A percentile compares a stretch with the other conserved stretches of the same genome.
phyloP scores from a whole-genome alignment of 1,284 basidiomycete genomes.

The Volvariella volvacea region DNA sequence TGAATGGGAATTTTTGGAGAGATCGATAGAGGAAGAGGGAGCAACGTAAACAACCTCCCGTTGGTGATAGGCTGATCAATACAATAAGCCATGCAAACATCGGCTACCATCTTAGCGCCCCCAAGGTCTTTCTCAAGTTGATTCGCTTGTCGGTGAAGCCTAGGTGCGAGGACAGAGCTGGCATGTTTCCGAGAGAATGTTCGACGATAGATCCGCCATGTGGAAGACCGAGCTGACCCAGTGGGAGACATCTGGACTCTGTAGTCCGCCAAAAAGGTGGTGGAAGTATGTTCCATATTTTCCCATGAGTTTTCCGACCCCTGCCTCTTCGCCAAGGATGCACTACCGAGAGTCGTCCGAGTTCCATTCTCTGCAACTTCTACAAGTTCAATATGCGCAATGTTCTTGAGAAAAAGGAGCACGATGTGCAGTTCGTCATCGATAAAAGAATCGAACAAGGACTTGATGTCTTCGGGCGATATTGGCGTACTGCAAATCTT shows the following conservation, averaged over 20 bases:
- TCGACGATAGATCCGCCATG: no score
- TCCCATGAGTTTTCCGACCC: no score
- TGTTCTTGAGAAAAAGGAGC: constrained; percentile 37
- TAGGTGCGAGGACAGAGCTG: no score
- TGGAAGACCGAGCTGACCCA: no score
- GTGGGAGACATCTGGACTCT: no score
- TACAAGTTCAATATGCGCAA: constrained; percentile 30
- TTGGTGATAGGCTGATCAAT: constrained; percentile 11
- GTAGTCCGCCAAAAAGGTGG: no score
- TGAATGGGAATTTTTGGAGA: constrained; percentile 35
- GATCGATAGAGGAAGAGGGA: constrained; percentile 29
- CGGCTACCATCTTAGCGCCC: constrained; percentile 33
- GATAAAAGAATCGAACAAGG: constrained; percentile 29
- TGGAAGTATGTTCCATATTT: no score
- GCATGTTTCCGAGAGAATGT: no score
- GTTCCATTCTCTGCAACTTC: constrained; percentile 20
- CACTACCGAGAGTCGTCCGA: no score
- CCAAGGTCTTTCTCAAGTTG: constrained; percentile 14
- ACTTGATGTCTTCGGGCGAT: constrained; percentile 26
- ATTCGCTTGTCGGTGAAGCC: neutral
- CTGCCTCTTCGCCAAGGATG: no score
- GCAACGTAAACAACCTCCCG: constrained; percentile 40
- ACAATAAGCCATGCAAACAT: constrained; percentile 30
- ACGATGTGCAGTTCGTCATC: constrained; percentile 32
- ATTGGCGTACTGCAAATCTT: constrained; percentile 26